Percentiles rank a stretch among this genome's conserved stretches.
Conservation (phyloP, 371 early-diverging fungal genomes). For the Gilbertella persicaria region DNA sequence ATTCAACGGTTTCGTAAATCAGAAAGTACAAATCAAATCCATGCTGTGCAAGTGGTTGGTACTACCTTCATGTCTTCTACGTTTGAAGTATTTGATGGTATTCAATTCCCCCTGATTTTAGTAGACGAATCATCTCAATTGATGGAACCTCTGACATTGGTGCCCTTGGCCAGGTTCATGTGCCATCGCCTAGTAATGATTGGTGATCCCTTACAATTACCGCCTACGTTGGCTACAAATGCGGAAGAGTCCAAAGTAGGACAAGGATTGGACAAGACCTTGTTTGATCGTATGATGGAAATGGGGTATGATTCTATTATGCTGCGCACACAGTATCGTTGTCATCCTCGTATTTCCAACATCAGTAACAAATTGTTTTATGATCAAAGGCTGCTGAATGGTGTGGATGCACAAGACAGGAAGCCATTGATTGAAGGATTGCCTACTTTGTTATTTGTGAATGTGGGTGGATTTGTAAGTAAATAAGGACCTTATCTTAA, state of each 20-base stretch:
- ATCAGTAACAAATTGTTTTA: constrained; percentile 88
- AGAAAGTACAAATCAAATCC: constrained; percentile 54
- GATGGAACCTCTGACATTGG: constrained; percentile 86
- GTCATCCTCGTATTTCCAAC: constrained; percentile 80
- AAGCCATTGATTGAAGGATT: constrained; percentile 57
- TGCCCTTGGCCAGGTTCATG: constrained; percentile 73
- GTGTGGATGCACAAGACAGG: constrained; percentile 48
- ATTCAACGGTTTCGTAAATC: constrained; percentile 63
- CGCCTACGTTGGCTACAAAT: constrained; percentile 75
- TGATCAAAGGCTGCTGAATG: constrained; percentile 59
- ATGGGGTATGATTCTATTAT: constrained; percentile 57
- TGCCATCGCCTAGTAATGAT: constrained; percentile 75
- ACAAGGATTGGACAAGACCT: constrained; percentile 77
- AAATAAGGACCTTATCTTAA: not conserved
- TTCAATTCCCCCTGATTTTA: constrained; percentile 70
- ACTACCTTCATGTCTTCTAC: constrained; percentile 81
- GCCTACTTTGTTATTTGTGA: constrained; percentile 73
- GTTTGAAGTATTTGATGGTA: constrained; percentile 66
- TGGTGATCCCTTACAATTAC: constrained; percentile 90
- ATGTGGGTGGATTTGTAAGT: constrained; percentile 50
- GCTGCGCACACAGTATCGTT: constrained; percentile 88
- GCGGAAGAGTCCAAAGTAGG: constrained; percentile 42
- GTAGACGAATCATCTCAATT: constrained; percentile 90
- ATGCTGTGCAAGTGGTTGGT: constrained; percentile 65
- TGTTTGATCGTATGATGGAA: constrained; percentile 82